A percentile compares a stretch with the other conserved stretches of the same genome.
phyloP scores from a whole-genome alignment of 305 asterid species.

The Lippia alba region DNA sequence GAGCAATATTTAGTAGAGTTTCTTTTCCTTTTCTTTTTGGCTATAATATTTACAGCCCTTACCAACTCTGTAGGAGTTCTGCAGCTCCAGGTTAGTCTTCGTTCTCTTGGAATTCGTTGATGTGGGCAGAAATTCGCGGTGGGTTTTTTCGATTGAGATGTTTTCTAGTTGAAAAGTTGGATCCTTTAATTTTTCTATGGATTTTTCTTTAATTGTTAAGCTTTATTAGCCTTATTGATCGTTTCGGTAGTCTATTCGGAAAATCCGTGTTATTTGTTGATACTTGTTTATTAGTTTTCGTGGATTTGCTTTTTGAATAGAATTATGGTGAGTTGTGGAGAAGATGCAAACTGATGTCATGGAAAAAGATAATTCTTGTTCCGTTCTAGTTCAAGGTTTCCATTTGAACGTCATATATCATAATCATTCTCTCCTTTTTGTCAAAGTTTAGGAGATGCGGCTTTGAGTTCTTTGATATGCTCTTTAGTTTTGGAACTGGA shows the following conservation, averaged over 20 bases:
- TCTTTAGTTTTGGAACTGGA: not conserved
- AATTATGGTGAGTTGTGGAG: not conserved
- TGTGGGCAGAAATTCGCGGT: not conserved
- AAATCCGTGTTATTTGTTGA: conserved; percentile 13
- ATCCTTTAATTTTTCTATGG: conserved; percentile 24
- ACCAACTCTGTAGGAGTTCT: conserved; percentile 23
- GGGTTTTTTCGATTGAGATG: conserved; percentile 19
- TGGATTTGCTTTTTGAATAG: conserved; percentile 7
- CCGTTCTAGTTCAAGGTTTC: not conserved
- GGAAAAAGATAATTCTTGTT: conserved; percentile 3
- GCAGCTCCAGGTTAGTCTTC: conserved; percentile 33
- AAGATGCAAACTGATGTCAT: not conserved
- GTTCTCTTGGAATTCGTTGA: conserved; percentile 10
- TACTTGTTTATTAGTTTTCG: conserved; percentile 6
- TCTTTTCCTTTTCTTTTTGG: not conserved
- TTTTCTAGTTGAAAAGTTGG: conserved; percentile 1
- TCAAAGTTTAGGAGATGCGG: not conserved
- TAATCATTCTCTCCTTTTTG: not conserved
- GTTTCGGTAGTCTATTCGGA: not conserved
- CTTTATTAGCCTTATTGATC: conserved; percentile 3
- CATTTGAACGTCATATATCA: not conserved
- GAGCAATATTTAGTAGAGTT: not conserved
- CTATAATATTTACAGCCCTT: not conserved
- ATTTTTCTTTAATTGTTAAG: conserved; percentile 20
- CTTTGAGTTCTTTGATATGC: conserved; percentile 2